These are phyloP conservation scores for Pleurotus tuber-regium DNA, from an alignment of 768 basidiomycete species.

Conservation along the genomic window DNA sequence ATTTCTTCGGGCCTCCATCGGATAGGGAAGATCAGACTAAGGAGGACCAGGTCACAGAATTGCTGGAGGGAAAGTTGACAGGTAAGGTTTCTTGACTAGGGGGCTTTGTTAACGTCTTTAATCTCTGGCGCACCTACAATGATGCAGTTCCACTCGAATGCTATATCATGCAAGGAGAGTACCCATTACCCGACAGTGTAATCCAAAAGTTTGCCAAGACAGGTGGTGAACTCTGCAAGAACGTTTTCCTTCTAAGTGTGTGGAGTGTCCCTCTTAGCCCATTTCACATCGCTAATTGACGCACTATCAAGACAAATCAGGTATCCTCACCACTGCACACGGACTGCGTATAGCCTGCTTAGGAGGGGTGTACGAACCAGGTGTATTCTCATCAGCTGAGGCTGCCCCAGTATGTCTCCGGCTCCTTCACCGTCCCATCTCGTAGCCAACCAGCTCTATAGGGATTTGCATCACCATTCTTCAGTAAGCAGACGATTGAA, in stretches of 20 bases:
- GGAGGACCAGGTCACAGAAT: conserved; percentile 52
- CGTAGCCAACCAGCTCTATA: conserved; percentile 23
- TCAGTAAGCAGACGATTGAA: conserved; percentile 66
- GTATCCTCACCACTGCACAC: conserved; percentile 72
- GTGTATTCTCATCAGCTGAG: conserved; percentile 56
- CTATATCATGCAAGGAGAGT: conserved; percentile 88
- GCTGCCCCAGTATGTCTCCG: conserved; percentile 54
- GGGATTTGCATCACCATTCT: conserved; percentile 79
- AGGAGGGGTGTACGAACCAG: conserved; percentile 71
- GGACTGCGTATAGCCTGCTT: conserved; percentile 85
- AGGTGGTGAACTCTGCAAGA: conserved; percentile 76
- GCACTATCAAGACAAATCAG: conserved; percentile 66
- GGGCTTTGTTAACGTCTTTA: too few species aligned
- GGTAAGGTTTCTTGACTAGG: too few species aligned
- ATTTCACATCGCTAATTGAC: background rate
- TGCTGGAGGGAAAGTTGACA: conserved; percentile 67
- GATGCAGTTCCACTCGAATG: conserved; percentile 78
- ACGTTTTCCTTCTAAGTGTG: conserved; percentile 85
- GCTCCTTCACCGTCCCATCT: background rate
- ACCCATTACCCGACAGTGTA: conserved; percentile 69
- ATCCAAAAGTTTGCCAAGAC: conserved; percentile 74
- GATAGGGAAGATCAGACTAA: conserved; percentile 26
- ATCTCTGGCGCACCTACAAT: too few species aligned
- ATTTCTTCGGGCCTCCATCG: conserved; percentile 70
- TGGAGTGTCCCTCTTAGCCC: conserved; percentile 11